These are phyloP conservation scores for Bremia lactucae DNA, from an alignment of 352 stramenopile genomes.

Conservation along the genomic window DNA sequence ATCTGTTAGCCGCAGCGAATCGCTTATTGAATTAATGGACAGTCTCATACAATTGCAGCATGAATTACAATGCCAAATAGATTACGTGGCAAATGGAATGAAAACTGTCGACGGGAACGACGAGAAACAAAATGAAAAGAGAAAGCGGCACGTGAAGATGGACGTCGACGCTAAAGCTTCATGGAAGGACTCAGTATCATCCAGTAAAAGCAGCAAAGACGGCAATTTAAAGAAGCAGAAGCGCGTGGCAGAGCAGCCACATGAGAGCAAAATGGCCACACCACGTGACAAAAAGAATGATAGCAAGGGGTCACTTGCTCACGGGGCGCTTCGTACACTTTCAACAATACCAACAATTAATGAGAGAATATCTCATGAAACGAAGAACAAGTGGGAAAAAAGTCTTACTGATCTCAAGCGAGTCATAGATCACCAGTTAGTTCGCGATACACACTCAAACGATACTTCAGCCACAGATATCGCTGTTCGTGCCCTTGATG, in stretches of 20 bases:
- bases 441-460: background rate
- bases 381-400: slow-evolving; percentile 4
- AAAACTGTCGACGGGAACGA: slow-evolving; percentile 1
- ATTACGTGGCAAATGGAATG: slow-evolving; percentile 11
- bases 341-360: slow-evolving; percentile 2
- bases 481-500: slow-evolving; percentile 11
- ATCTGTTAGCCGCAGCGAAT: slow-evolving; percentile 3
- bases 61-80: slow-evolving; percentile 4
- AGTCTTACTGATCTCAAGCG: slow-evolving; percentile 5
- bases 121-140: slow-evolving; percentile 1
- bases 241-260: too few species aligned
- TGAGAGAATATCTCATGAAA: slow-evolving; percentile 3
- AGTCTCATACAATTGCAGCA: slow-evolving; percentile 5
- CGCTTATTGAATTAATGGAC: slow-evolving; percentile 10
- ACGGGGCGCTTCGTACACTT: slow-evolving; percentile 5
- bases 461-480: slow-evolving; percentile 12
- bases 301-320: slow-evolving; percentile 8
- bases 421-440: slow-evolving; percentile 12
- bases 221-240: slow-evolving; percentile 6
- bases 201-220: background rate
- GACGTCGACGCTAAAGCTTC: too few species aligned
- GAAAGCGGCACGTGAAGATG: background rate
- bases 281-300: background rate
- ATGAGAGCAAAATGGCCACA: background rate
- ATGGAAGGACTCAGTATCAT: background rate